Evolutionary conservation across 208 protist species (phyloP), one percentile per base, ranked within the genome.

Genomic region (Angomonas ambiguus): DNA sequence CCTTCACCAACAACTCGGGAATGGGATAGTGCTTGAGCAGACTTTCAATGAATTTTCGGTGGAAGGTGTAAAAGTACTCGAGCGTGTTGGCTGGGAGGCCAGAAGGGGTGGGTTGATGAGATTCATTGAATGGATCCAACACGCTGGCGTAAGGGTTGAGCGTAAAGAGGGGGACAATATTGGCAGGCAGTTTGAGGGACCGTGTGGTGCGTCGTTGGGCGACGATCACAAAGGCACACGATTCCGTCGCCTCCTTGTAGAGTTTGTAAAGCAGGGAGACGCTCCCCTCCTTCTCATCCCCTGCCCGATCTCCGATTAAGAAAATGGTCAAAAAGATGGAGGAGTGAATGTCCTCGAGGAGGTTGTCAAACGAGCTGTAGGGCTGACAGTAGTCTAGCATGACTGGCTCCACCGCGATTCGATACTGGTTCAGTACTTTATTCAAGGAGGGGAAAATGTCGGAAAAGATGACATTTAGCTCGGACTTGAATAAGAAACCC

Each of bases 391-490:
- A 72, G 16, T 80, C 81, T 1, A 82, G 83, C 0, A 90, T 67
- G 1, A 88, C 62, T 0, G 82, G 82, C 42, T 71, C 35, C 20
- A 95, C 66, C 4, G 77, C 16, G 16, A 92, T 35, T 1, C 70
- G 71, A 25, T 72, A 60, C 0, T 55, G 6, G 4, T 77, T 49
- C 34, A 93, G 73, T 64, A 90, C 77, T 3, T 73, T 42, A 69
- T 95, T 95, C 3, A 95, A 64, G 18, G 67, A 65, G 0, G 82
- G 89, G 49, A 95, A 91, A 11, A 95, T 77, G 2, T 76, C 32
- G 5, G 68, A 28, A 27, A 81, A 38, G 10, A 95, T 74, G 16
- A 88, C 41, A 20, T 75, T 53, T 5, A 89, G 41, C 62, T 95
- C 89, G 0, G 80, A 91, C n/a, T 83, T 72, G 62, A 95, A 95